Base-by-base conservation (phyloP, 768 basidiomycete species). In the Termitomyces sp. region DNA sequence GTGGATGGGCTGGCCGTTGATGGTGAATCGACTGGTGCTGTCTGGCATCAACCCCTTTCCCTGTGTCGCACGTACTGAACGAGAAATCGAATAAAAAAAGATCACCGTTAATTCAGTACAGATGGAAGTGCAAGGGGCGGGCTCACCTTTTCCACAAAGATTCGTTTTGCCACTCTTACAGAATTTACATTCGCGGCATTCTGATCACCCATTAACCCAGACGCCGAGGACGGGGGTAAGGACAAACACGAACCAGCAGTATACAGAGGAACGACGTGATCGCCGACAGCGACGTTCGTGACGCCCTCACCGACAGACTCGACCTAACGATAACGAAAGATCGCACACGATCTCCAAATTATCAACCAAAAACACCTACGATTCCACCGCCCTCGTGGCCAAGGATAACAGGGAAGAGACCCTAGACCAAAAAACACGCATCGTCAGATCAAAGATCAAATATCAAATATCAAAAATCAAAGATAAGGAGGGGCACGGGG, bases 161-260 rank as follows among this genome's bases (percentile, higher is more conserved):
- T 99, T 99, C 58, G 97, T 99, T 81, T 98, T 98, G 55, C 92
- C 93, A 61, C 91, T 93, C 75, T 89, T 96, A 82, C 97, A 99
- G 79, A 98, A 98, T 74, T 98, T 98, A 79, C 97, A 99, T 76
- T 99, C 89, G 39, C 84, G 84, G 69, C 94, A 97, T 74, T 97
- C 95, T 89, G 63, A 30, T 20, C 42, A 31, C 69, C 55, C 30
- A 47, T 41, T 45, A 56, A 7, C 2, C 24, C 55, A 39, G n/a
- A 36, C 47, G 36, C 24, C 22, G 15, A 8, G 36, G 39, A 44
- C 12, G 4, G 41, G 37, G 12, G 13, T 18, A 58, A 7, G 20
- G 27, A 31, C 24, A 27, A 33, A 3, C 13, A 67, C 80, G 57
- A 55, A 89, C 94, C 94, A 47, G 95, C 95, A 33, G 94, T 98